Percentiles rank a stretch among this genome's conserved stretches.
Conservation (phyloP, 148 eudicot species). For the Fallopia convolvulus region DNA sequence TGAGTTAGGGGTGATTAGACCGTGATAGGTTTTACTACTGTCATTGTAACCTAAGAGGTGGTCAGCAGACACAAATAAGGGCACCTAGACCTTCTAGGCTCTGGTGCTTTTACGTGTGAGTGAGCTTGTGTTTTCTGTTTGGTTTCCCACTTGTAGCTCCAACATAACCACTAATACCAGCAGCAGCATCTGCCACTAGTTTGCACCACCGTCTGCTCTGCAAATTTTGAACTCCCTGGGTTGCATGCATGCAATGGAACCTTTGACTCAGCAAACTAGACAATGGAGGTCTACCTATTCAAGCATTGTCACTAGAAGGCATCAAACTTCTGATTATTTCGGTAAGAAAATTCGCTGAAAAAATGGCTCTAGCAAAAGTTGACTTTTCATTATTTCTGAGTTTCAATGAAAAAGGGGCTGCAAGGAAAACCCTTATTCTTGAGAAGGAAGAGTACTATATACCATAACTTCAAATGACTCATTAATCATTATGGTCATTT, state of each 20-base stretch:
- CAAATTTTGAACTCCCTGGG: neutral
- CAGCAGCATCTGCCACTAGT: neutral
- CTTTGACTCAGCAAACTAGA: neutral
- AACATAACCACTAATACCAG: neutral
- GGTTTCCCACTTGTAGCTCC: neutral
- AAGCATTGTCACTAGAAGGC: slow-evolving; percentile 1
- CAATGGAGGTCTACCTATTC: neutral
- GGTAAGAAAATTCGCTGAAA: neutral
- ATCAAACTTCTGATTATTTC: neutral
- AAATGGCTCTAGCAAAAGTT: neutral
- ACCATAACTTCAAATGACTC: neutral
- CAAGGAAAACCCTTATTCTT: neutral
- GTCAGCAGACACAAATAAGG: neutral
- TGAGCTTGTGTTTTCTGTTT: neutral
- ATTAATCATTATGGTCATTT: neutral
- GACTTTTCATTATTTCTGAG: neutral
- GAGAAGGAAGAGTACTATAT: neutral
- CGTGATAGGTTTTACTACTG: neutral
- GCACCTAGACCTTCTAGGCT: neutral
- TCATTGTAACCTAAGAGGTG: neutral
- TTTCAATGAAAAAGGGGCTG: neutral
- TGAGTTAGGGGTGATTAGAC: neutral
- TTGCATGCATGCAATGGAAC: neutral
- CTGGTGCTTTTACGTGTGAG: neutral
- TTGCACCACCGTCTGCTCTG: neutral